Evolutionary conservation across 2,329 filamentous ascomycete species (phyloP), one percentile per base, ranked within the genome.

Genomic region (Reticulascus tulasneorum): DNA sequence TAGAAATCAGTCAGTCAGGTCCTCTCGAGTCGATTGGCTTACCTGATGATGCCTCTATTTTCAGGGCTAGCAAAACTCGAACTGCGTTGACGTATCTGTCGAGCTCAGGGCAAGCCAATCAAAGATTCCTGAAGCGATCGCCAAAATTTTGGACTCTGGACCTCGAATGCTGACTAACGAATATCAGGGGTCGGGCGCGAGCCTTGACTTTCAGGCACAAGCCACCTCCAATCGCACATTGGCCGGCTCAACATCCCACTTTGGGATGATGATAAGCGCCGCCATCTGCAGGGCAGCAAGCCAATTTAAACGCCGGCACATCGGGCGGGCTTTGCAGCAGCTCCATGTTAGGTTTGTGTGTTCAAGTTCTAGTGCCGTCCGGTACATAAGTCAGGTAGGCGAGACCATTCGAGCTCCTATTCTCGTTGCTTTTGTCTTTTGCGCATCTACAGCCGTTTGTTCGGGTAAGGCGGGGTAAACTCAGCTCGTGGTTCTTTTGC

Each of bases 211-310:
- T 13, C 16, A 13, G 29, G 19, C 9, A 16, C 24, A 13, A 13
- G 6, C 5, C n/a, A 15, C 10, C 23, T 28, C 23, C 17, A 16
- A 10, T n/a, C 13, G 15, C 23, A 10, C 32, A n/a, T 23, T 28
- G 22, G 33, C 6, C 17, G 9, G 16, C 13, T n/a, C 20, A 36
- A 17, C 18, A 25, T 21, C 20, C 37, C 37, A 32, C 37, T 18
- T 15, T 21, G 19, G 12, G 15, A 27, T 17, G 25, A 16, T 17
- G 36, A 32, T 46, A 46, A 46, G 43, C 43, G 43, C 43, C 44
- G 37, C 40, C 34, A 26, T 30, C 40, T 45, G 40, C 43, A 40
- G 33, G 35, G 33, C 34, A 25, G 33, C 39, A 35, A 34, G 37
- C 33, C 26, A 26, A 37, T 41, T n/a, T 32, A 39, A 35, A 42